These are phyloP conservation scores for Haberlea rhodopensis DNA, from an alignment of 257 asterid species.

Conservation along the genomic window DNA sequence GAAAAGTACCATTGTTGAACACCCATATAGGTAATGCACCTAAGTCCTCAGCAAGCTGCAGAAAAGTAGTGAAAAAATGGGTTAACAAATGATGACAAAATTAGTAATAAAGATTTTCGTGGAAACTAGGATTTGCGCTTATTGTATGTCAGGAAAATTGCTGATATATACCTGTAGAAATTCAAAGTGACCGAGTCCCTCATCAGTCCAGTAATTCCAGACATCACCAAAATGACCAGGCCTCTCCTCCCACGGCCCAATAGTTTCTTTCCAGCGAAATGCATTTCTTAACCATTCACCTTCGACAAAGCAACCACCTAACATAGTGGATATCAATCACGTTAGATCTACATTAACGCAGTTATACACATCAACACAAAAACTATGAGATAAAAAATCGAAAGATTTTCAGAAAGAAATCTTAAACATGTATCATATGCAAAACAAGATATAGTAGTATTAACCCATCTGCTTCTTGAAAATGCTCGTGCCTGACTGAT, in stretches of 20 bases:
- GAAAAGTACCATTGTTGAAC: slow-evolving; percentile 81
- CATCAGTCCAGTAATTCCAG: slow-evolving; percentile 98
- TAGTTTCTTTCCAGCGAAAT: slow-evolving; percentile 93
- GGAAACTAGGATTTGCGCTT: background rate
- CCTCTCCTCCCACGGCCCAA: slow-evolving; percentile 96
- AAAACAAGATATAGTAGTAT: background rate
- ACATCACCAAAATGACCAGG: slow-evolving; percentile 98
- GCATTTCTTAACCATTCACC: slow-evolving; percentile 92
- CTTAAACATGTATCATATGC: background rate
- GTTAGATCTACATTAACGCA: slow-evolving; percentile 8
- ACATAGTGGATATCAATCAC: slow-evolving; percentile 18
- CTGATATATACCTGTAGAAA: slow-evolving; percentile 69
- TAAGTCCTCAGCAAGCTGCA: slow-evolving; percentile 97
- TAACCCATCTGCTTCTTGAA: background rate
- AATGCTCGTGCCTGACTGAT: background rate
- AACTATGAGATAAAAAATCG: background rate
- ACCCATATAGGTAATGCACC: slow-evolving; percentile 90
- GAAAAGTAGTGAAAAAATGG: slow-evolving; percentile 11
- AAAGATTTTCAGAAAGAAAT: slow-evolving; percentile 7
- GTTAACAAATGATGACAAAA: slow-evolving; percentile 5
- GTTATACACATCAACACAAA: background rate
- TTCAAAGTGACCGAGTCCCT: slow-evolving; percentile 85
- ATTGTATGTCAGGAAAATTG: slow-evolving; percentile 7
- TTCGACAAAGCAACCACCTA: slow-evolving; percentile 98
- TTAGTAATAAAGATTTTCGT: background rate